These are phyloP conservation scores for Nidularia pulvinata DNA, from an alignment of 768 basidiomycete species.

Conservation along the genomic window DNA sequence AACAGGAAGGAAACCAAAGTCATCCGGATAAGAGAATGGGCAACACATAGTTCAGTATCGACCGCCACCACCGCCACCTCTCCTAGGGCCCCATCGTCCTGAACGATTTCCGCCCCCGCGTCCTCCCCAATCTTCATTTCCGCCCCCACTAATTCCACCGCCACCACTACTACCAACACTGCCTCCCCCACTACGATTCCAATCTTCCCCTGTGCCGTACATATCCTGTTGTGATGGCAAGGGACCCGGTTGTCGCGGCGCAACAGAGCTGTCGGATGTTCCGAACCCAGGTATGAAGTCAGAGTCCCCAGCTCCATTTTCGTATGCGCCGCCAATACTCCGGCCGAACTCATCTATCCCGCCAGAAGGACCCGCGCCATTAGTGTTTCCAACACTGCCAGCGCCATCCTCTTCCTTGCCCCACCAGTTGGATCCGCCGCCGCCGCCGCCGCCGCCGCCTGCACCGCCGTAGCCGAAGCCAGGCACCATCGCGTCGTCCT, in stretches of 20 bases:
- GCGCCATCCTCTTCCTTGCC: slow-evolving; percentile 41
- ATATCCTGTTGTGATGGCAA: slow-evolving; percentile 47
- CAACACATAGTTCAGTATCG: too few relatives aligned
- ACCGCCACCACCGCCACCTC: slow-evolving; percentile 15
- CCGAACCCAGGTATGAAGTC: slow-evolving; percentile 71
- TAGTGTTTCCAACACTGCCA: too few relatives aligned
- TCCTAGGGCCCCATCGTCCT: slow-evolving; percentile 24
- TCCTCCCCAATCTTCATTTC: slow-evolving; percentile 28
- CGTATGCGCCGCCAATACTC: slow-evolving; percentile 18
- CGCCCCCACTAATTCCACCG: slow-evolving; percentile 25
- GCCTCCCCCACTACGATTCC: slow-evolving; percentile 27
- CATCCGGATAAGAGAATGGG: too few relatives aligned
- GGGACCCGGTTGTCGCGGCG: slow-evolving; percentile 13
- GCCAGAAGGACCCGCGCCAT: slow-evolving; percentile 9
- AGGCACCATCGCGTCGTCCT: slow-evolving; percentile 73
- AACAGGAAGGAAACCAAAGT: too few relatives aligned
- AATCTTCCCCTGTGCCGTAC: slow-evolving; percentile 38
- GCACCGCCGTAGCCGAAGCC: slow-evolving; percentile 57
- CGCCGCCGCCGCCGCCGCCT: slow-evolving; percentile 18
- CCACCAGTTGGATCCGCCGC: too few relatives aligned
- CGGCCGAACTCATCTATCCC: slow-evolving; percentile 14
- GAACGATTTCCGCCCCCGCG: slow-evolving; percentile 25
- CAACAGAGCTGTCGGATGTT: slow-evolving; percentile 15
- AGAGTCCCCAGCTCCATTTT: slow-evolving; percentile 43
- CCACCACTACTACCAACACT: slow-evolving; percentile 25